Evolutionary conservation across 2,329 filamentous ascomycete genomes (phyloP).

Genomic region (Claviceps lovelessii): DNA sequence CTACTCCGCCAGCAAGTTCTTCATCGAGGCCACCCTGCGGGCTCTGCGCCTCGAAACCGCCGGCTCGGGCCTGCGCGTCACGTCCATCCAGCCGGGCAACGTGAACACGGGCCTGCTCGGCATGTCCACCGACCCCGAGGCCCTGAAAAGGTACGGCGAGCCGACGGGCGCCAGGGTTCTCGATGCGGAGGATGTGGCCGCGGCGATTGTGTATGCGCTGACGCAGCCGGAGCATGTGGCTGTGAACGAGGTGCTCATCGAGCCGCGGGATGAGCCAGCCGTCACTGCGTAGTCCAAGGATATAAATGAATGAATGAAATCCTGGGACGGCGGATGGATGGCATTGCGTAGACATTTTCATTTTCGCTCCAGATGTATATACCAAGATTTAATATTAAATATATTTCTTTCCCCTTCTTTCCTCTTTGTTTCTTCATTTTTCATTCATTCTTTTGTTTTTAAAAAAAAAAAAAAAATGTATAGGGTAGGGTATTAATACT

Average conservation of each 20-base stretch:
- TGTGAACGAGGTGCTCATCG: conserved; percentile 68
- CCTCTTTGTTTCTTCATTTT: too few relatives aligned
- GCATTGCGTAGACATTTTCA: too few relatives aligned
- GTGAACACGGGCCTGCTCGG: conserved; percentile 56
- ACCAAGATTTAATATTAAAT: too few relatives aligned
- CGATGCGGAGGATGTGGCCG: conserved; percentile 58
- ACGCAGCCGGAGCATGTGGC: conserved; percentile 61
- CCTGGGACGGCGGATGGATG: too few relatives aligned
- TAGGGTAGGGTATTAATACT: too few relatives aligned
- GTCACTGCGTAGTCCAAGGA: background rate
- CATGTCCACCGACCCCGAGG: conserved; percentile 64
- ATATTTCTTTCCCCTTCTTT: too few relatives aligned
- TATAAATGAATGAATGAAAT: too few relatives aligned
- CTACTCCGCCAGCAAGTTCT: conserved; percentile 74
- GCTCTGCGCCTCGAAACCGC: conserved; percentile 61
- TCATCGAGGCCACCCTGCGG: conserved; percentile 71
- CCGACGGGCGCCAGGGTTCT: conserved; percentile 62
- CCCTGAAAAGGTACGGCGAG: conserved; percentile 64
- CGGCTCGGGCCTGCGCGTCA: conserved; percentile 57
- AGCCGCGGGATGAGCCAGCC: conserved; percentile 56
- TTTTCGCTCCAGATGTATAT: too few relatives aligned
- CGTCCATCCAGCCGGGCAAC: conserved; percentile 64
- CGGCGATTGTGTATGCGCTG: conserved; percentile 59
- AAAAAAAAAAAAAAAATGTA: too few relatives aligned
- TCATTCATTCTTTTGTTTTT: too few relatives aligned